phyloP scores from a whole-genome alignment of 2,329 filamentous ascomycete species.

The Aspergillus alliaceus region DNA sequence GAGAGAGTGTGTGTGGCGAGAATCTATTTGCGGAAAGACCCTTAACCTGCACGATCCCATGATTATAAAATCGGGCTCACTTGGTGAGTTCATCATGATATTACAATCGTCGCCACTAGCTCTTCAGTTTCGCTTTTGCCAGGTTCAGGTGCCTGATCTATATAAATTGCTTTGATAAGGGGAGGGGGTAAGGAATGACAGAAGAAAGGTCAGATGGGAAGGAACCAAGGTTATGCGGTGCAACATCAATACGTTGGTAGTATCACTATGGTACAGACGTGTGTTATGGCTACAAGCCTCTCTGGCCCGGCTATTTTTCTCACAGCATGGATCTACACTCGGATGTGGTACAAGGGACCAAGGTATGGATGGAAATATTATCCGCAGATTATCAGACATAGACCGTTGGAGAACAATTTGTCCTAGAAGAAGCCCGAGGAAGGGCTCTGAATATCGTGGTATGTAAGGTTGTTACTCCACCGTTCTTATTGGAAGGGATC shows the following conservation, averaged over 20 bases:
- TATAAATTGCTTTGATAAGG: too few relatives aligned
- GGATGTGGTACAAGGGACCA: background rate
- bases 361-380: background rate
- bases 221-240: background rate
- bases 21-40: background rate
- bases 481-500: background rate
- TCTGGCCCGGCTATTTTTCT: background rate
- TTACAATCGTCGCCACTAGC: background rate
- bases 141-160: too few relatives aligned
- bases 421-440: background rate
- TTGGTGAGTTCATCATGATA: background rate
- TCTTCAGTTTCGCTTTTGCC: too few relatives aligned
- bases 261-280: background rate
- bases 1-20: background rate
- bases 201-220: background rate
- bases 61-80: too few relatives aligned
- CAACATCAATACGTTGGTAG: background rate
- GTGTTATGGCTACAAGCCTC: background rate
- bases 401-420: background rate
- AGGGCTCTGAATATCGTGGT: background rate
- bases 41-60: too few relatives aligned
- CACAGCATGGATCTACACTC: constrained; percentile 7
- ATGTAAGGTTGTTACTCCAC: background rate
- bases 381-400: background rate
- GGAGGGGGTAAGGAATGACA: background rate